Base-by-base conservation (phyloP, 2,329 filamentous ascomycete species). In the Chalara sp. region DNA sequence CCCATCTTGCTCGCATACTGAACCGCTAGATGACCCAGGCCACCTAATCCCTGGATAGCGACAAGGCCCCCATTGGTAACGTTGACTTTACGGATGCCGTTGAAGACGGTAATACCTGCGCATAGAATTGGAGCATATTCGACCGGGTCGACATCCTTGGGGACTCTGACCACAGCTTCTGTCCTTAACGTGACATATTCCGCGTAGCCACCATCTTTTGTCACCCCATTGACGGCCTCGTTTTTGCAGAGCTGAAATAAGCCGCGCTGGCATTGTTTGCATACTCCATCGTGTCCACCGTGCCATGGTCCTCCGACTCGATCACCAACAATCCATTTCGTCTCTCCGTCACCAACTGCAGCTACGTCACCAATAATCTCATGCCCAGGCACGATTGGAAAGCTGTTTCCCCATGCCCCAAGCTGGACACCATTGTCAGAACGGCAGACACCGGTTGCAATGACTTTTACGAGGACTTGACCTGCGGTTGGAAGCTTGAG, bases 11-110 rank as follows among this genome's bases (percentile, higher is more conserved):
- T 73, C 5, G 86, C 86, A 64, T 84, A 47, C 7, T 90, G 86
- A 32, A 91, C 81, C 0, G 86, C 87, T 32, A 92, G 66, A 66
- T 92, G 87, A 2, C 87, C 87, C 0, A 91, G 74, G 1, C 87
- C 88, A 47, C 89, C 83, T 3, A 92, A 73, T 11, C 86, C 88
- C 55, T 91, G 81, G 28, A 83, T 63, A 28, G 78, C 79, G 1
- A 82, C 75, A 0, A 75, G 54, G n/a, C 67, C 71, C 7, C 79
- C 79, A 50, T 76, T 73, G 58, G 74, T 70, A 43, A 81, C 68
- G 29, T 70, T 63, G 56, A 77, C 70, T 65, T 79, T 78, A 55
- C 79, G 75, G 47, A 82, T 75, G 13, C 70, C 67, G 64, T 82
- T 82, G 67, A 81, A 83, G 7, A 80, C 78, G 8, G 80, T 84